Base-by-base conservation (phyloP, 106 monocot species). In the Ottelia alismoides region DNA sequence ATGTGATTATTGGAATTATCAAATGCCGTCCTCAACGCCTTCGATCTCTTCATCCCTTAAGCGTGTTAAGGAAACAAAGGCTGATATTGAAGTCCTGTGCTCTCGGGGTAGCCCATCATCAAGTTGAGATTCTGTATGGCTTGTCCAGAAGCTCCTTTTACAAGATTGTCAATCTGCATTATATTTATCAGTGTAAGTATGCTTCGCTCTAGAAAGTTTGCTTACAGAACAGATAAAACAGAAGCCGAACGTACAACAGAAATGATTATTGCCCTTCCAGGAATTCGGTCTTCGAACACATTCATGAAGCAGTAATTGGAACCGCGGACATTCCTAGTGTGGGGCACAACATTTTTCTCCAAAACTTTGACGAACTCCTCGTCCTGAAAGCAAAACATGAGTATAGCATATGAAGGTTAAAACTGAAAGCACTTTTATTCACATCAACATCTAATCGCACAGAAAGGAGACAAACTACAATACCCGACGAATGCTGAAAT, bases 131-230 rank as follows among this genome's bases (percentile, higher is more conserved):
- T 99, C 55, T 99, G 98, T 19, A 99, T 30, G 26, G 98, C 98
- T 74, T 99, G 98, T 28, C 98, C 98, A 27, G 98, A 90, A 49
- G 90, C 98, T 51, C 98, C 98, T 73, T 99, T 90, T 23, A 90
- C 85, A 40, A 99, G 73, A 68, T 99, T 99, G 81, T 99, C 98
- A 66, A 99, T 99, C 98, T 99, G 73, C 56, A 49, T 19, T 1
- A 32, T 26, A 45, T 47, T 25, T 23, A 55, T 19, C 40, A n/a
- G n/a, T n/a, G n/a, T n/a, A n/a, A n/a, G n/a, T n/a, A n/a, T n/a
- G n/a, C n/a, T n/a, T n/a, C n/a, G n/a, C n/a, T n/a, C n/a, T n/a
- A n/a, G n/a, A n/a, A n/a, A n/a, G n/a, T n/a, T n/a, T n/a, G n/a
- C n/a, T n/a, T n/a, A n/a, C n/a, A n/a, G n/a, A n/a, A n/a, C n/a